phyloP scores from a whole-genome alignment of 176 grass and related monocot species.

The Elymus sibiricus region DNA sequence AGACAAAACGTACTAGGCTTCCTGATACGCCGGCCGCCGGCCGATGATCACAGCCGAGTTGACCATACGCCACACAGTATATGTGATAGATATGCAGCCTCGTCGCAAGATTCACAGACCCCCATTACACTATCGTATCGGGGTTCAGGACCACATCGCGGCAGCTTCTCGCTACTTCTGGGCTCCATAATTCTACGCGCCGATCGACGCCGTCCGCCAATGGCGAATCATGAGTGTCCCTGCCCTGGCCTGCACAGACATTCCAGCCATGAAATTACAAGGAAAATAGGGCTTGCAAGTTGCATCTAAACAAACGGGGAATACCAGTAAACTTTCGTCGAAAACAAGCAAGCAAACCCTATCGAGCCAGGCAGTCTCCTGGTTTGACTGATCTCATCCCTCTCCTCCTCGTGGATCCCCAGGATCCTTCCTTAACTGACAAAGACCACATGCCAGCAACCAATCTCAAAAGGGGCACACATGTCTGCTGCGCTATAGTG shows the following conservation, averaged over 20 bases:
- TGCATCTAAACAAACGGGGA: not conserved
- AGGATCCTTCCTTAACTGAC: slow-evolving; percentile 29
- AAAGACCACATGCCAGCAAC: slow-evolving; percentile 15
- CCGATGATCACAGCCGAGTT: slow-evolving; percentile 20
- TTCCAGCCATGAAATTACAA: not conserved
- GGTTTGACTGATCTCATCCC: not conserved
- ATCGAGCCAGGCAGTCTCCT: not conserved
- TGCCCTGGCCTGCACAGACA: slow-evolving; percentile 36
- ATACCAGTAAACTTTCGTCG: no score
- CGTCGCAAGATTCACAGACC: not conserved
- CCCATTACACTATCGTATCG: not conserved
- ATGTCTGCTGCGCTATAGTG: no score
- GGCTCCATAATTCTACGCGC: slow-evolving; percentile 1
- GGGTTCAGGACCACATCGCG: slow-evolving; percentile 36
- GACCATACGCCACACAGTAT: slow-evolving; percentile 2
- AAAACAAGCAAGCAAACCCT: no score
- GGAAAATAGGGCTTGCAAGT: not conserved
- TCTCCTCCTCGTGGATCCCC: slow-evolving; percentile 20
- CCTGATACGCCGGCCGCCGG: not conserved
- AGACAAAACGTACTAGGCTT: not conserved
- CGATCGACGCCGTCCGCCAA: not conserved
- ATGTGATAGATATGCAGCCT: not conserved
- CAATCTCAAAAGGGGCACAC: no score
- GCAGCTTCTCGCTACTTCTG: slow-evolving; percentile 33
- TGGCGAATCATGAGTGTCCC: slow-evolving; percentile 9